phyloP scores from a whole-genome alignment of 805 yeast genomes.

The Wickerhamomyces kurtzmanii region DNA sequence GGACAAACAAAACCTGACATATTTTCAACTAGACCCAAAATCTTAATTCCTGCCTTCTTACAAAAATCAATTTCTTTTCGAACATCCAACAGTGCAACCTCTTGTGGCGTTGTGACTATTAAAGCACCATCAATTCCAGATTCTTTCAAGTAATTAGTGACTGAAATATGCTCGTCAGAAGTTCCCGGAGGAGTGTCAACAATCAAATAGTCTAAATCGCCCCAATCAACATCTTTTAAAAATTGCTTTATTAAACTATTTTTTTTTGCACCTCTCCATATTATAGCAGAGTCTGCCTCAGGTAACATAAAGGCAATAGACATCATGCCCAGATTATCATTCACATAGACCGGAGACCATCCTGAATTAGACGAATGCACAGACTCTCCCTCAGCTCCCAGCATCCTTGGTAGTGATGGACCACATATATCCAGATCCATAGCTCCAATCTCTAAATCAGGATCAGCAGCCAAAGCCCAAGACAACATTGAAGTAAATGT shows the following conservation, averaged over 20 bases:
- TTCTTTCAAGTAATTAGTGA: conserved; percentile 79
- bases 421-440: conserved; percentile 98
- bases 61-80: conserved; percentile 95
- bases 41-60: conserved; percentile 75
- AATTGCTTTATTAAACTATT: conserved; percentile 90
- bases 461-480: conserved; percentile 83
- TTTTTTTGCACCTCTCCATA: conserved; percentile 97
- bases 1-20: conserved; percentile 99
- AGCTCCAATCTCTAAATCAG: conserved; percentile 73
- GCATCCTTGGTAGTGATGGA: conserved; percentile 90
- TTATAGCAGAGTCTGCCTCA: conserved; percentile 83
- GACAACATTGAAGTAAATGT: conserved; percentile 94
- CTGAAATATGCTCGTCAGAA: conserved; percentile 91
- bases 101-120: conserved; percentile 95
- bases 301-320: conserved; percentile 94
- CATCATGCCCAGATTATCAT: conserved; percentile 92
- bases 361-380: conserved; percentile 88
- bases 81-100: conserved; percentile 90
- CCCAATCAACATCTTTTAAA: conserved; percentile 94
- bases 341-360: conserved; percentile 94
- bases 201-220: conserved; percentile 70
- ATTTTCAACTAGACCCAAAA: conserved; percentile 89
- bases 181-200: conserved; percentile 99
- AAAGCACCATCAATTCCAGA: conserved; percentile 93
- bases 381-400: conserved; percentile 82